Conservation (phyloP, 495 filamentous ascomycete genomes). For the Filosporella fistucella region DNA sequence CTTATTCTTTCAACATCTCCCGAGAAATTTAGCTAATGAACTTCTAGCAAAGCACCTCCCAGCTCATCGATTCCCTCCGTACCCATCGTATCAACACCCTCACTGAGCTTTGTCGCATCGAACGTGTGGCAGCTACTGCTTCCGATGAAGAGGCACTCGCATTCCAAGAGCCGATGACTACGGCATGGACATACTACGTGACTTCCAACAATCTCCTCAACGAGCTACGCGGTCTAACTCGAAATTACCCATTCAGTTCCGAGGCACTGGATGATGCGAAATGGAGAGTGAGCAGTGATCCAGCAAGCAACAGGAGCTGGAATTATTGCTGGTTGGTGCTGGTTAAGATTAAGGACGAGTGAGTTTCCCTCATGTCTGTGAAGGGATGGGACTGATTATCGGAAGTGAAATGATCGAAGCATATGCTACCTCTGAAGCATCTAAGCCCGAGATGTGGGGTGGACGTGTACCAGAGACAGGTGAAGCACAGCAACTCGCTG, state of each 20-base stretch:
- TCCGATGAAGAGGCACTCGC: conserved; percentile 52
- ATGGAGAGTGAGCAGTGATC: conserved; percentile 57
- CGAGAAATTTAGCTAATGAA: conserved; percentile 2
- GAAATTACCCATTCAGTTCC: conserved; percentile 68
- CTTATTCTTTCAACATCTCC: not conserved
- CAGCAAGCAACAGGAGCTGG: conserved; percentile 64
- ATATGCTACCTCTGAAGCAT: conserved; percentile 55
- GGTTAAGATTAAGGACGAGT: conserved; percentile 63
- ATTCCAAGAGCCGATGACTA: conserved; percentile 57
- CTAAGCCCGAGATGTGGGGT: conserved; percentile 71
- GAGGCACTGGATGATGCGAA: conserved; percentile 66
- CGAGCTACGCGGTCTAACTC: conserved; percentile 64
- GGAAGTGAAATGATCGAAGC: conserved; percentile 35
- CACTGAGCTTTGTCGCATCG: conserved; percentile 69
- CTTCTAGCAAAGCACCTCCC: conserved; percentile 16
- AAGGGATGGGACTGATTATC: too few species aligned
- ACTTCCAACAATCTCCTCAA: conserved; percentile 67
- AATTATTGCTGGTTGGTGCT: conserved; percentile 74
- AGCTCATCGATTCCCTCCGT: conserved; percentile 48
- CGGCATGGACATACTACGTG: conserved; percentile 72
- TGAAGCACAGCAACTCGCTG: conserved; percentile 53
- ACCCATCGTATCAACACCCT: conserved; percentile 69
- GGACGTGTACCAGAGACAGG: conserved; percentile 47
- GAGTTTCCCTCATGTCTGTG: conserved; percentile 35
- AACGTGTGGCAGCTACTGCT: conserved; percentile 54